Conservation (phyloP, 2,329 filamentous ascomycete species). For the Phialophora tarda region DNA sequence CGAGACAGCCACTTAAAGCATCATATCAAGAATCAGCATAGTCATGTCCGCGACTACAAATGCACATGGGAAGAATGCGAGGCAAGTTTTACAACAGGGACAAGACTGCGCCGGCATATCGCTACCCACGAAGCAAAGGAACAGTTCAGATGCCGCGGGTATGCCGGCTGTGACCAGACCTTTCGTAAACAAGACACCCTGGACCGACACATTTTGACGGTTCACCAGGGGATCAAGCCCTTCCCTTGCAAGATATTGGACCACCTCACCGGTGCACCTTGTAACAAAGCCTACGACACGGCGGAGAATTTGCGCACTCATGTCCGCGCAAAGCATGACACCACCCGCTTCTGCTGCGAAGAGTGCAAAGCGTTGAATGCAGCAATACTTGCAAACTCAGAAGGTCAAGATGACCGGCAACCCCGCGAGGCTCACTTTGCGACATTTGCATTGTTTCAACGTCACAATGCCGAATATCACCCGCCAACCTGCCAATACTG, state of each 20-base stretch:
- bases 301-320: constrained; percentile 74
- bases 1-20: constrained; percentile 85
- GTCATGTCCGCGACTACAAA: constrained; percentile 69
- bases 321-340: constrained; percentile 70
- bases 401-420: constrained; percentile 28
- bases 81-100: constrained; percentile 81
- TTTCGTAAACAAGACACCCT: constrained; percentile 90
- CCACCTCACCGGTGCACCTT: constrained; percentile 59
- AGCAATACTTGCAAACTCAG: constrained; percentile 47
- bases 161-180: constrained; percentile 71
- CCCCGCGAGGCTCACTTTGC: constrained; percentile 65
- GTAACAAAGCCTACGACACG: constrained; percentile 74
- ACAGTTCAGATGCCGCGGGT: constrained; percentile 73
- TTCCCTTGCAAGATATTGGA: constrained; percentile 71
- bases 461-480: constrained; percentile 75
- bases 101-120: constrained; percentile 75
- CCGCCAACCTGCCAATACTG: constrained; percentile 76
- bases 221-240: constrained; percentile 73
- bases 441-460: constrained; percentile 72
- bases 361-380: constrained; percentile 63
- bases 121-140: constrained; percentile 79
- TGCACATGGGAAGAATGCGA: constrained; percentile 76
- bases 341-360: constrained; percentile 75
- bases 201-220: constrained; percentile 77
- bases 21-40: constrained; percentile 83